Conservation (phyloP, 2,329 filamentous ascomycete genomes). For the Pseudogymnoascus sp. region DNA sequence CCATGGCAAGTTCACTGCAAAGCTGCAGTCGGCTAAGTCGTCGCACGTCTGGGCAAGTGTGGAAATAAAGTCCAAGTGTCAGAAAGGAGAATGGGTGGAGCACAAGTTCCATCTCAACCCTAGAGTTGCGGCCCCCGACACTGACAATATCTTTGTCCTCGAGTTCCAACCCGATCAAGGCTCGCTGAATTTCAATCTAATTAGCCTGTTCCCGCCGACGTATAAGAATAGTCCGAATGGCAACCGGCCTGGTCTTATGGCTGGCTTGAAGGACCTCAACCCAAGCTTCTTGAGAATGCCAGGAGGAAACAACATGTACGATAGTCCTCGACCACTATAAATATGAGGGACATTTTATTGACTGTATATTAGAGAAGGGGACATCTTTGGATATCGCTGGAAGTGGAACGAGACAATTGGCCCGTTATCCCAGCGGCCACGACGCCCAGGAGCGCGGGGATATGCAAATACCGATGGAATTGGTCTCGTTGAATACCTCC, state of each 20-base stretch:
- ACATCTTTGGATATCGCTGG: conserved; percentile 24
- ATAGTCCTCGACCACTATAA: neutral
- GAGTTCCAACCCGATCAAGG: conserved; percentile 41
- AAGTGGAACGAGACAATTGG: conserved; percentile 38
- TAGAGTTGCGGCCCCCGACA: conserved; percentile 17
- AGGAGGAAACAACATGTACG: conserved; percentile 55
- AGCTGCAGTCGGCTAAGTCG: conserved; percentile 17
- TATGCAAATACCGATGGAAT: conserved; percentile 41
- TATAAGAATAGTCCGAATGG: conserved; percentile 53
- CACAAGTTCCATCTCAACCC: conserved; percentile 20
- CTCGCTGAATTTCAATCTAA: conserved; percentile 48
- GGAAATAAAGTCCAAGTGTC: conserved; percentile 16
- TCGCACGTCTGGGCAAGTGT: conserved; percentile 19
- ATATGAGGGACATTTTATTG: conserved; percentile 12
- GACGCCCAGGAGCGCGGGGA: conserved; percentile 38
- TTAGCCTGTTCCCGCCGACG: conserved; percentile 55
- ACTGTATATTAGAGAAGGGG: conserved; percentile 28
- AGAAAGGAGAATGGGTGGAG: conserved; percentile 21
- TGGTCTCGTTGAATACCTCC: conserved; percentile 45
- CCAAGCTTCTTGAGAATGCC: conserved; percentile 58
- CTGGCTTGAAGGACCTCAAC: conserved; percentile 45
- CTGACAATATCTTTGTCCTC: conserved; percentile 50
- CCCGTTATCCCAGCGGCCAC: conserved; percentile 30
- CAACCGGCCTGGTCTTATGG: conserved; percentile 47
- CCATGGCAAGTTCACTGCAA: conserved; percentile 26